Percentiles rank a stretch among this genome's conserved stretches.
Evolutionary conservation across 2,329 filamentous ascomycete species (phyloP).

Genomic region (Calonectria naviculata): DNA sequence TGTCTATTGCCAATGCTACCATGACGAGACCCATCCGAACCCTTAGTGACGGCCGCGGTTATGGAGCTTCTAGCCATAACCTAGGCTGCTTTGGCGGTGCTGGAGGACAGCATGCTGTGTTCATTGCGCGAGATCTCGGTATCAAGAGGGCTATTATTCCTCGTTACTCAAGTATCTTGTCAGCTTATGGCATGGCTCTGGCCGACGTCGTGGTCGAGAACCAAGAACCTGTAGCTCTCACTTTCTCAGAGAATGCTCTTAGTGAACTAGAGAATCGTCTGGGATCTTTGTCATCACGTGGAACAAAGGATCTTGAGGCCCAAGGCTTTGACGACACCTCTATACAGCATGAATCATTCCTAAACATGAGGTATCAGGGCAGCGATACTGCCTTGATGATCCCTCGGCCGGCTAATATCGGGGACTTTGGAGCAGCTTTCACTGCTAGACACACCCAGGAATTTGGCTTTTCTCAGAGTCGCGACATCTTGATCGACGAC

Average conservation of each 20-base stretch:
- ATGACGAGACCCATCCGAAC: constrained; percentile 76
- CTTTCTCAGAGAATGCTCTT: constrained; percentile 33
- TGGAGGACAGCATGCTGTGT: constrained; percentile 57
- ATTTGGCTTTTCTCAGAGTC: constrained; percentile 53
- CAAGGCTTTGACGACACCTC: constrained; percentile 52
- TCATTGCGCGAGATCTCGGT: constrained; percentile 54
- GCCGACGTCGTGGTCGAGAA: constrained; percentile 57
- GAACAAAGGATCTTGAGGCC: constrained; percentile 29
- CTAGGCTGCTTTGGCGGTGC: constrained; percentile 47
- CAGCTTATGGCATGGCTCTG: constrained; percentile 58
- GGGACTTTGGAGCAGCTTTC: constrained; percentile 47
- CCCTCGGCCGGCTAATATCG: constrained; percentile 28
- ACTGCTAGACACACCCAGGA: constrained; percentile 50
- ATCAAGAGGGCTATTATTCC: constrained; percentile 57
- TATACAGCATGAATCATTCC: constrained; percentile 55
- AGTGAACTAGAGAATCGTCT: constrained; percentile 34
- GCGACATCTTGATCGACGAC: constrained; percentile 55
- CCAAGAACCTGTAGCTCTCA: constrained; percentile 49
- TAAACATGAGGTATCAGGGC: constrained; percentile 58
- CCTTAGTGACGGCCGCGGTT: constrained; percentile 43
- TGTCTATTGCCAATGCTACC: constrained; percentile 79
- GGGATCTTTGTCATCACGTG: constrained; percentile 36
- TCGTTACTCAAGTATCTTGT: constrained; percentile 57
- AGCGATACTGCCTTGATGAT: constrained; percentile 57
- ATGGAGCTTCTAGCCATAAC: constrained; percentile 38